phyloP scores from a whole-genome alignment of 2,329 filamentous ascomycete species.

The Penicillium sp. region DNA sequence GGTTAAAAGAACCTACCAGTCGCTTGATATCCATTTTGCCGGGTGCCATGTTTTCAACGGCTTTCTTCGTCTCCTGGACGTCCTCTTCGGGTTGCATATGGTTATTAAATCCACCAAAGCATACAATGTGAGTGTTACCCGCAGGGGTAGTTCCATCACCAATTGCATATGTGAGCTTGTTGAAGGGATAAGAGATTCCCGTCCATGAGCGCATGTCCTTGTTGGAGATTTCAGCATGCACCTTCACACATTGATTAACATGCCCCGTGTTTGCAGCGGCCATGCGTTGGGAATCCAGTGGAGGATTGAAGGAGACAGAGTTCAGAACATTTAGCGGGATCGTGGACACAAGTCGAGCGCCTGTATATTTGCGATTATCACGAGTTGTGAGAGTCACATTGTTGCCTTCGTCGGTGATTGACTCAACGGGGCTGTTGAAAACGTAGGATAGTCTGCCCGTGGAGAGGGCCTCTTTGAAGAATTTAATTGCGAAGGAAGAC shows the following conservation, averaged over 20 bases:
- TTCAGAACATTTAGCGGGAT: conserved; percentile 53
- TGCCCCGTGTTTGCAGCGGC: conserved; percentile 47
- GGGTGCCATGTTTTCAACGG: conserved; percentile 40
- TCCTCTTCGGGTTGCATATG: conserved; percentile 52
- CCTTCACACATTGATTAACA: conserved; percentile 52
- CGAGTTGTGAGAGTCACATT: conserved; percentile 42
- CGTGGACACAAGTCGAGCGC: conserved; percentile 45
- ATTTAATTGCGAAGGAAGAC: conserved; percentile 50
- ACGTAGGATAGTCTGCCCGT: conserved; percentile 48
- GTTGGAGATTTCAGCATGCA: conserved; percentile 51
- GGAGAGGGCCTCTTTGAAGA: conserved; percentile 50
- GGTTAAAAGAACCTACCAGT: conserved; percentile 20
- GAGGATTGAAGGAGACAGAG: conserved; percentile 47
- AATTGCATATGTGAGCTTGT: conserved; percentile 49
- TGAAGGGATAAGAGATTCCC: conserved; percentile 50
- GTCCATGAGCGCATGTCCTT: conserved; percentile 50
- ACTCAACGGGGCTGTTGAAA: conserved; percentile 46
- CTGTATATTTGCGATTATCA: conserved; percentile 36
- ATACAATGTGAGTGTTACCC: conserved; percentile 55
- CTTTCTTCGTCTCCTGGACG: conserved; percentile 39
- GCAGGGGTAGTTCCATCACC: conserved; percentile 52
- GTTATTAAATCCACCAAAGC: conserved; percentile 50
- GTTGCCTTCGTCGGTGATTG: conserved; percentile 34
- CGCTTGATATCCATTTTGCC: conserved; percentile 31
- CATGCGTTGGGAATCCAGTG: conserved; percentile 41